Conservation (phyloP, 2,329 filamentous ascomycete genomes). For the Penicillium sp. region DNA sequence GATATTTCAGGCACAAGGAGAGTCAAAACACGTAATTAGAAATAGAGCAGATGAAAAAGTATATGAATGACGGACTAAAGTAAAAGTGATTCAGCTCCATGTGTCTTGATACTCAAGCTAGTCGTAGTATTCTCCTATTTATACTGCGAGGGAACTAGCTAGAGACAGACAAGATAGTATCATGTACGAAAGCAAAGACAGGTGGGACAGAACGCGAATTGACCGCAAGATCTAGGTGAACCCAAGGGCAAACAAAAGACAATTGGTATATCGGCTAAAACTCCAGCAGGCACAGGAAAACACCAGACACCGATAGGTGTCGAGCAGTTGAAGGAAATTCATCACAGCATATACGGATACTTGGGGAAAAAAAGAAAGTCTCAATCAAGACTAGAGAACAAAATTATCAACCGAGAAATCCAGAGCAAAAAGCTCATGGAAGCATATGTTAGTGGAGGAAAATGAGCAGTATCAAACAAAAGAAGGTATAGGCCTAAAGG, state of each 20-base stretch:
- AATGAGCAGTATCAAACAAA: constrained; percentile 24
- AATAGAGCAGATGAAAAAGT: not conserved
- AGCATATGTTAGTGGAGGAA: constrained; percentile 12
- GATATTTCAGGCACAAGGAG: constrained; percentile 5
- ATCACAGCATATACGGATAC: constrained; percentile 27
- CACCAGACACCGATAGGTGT: constrained; percentile 9
- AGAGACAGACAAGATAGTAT: constrained; percentile 9
- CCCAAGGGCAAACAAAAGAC: constrained; percentile 14
- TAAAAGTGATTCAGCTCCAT: not conserved
- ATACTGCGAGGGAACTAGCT: constrained; percentile 4
- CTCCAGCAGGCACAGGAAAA: constrained; percentile 19
- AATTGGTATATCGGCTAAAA: constrained; percentile 31
- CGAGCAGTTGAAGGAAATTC: constrained; percentile 18
- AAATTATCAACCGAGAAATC: constrained; percentile 18
- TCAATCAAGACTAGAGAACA: constrained; percentile 3
- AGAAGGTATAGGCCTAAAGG: constrained; percentile 17
- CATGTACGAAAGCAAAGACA: constrained; percentile 10
- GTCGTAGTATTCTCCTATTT: constrained; percentile 4
- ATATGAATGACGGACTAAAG: not conserved
- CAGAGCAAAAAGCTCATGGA: constrained; percentile 12
- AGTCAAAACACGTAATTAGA: not conserved
- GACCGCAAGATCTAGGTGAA: constrained; percentile 9
- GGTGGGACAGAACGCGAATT: constrained; percentile 5
- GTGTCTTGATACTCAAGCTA: not conserved
- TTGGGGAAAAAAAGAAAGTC: constrained; percentile 8